A percentile compares a stretch with the other conserved stretches of the same genome.
These are phyloP conservation scores for Maudiozyma barnettii DNA, from an alignment of 805 yeast genomes.

Conservation along the genomic window DNA sequence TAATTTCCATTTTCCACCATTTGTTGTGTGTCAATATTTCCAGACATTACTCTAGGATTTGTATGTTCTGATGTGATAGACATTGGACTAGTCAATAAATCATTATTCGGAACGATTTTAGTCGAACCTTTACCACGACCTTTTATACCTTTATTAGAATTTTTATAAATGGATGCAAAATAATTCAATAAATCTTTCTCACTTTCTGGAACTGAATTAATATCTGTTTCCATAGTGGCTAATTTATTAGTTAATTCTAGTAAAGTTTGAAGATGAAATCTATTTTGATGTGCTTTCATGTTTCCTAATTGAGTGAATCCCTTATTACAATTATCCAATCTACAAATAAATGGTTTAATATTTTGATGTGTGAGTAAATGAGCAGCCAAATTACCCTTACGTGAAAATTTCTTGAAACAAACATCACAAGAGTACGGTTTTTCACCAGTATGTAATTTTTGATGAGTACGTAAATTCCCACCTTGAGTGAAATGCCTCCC, in stretches of 20 bases:
- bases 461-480: constrained; percentile 79
- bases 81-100: constrained; percentile 1
- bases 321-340: constrained; percentile 72
- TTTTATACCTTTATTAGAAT: constrained; percentile 82
- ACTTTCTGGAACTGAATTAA: constrained; percentile 40
- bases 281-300: constrained; percentile 86
- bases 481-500: constrained; percentile 82
- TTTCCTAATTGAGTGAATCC: constrained; percentile 88
- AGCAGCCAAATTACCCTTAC: constrained; percentile 88
- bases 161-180: constrained; percentile 74
- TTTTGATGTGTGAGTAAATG: constrained; percentile 77
- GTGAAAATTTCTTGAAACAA: constrained; percentile 70
- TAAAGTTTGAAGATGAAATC: constrained; percentile 70
- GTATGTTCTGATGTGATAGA: neutral
- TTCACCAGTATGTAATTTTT: constrained; percentile 83
- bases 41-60: neutral
- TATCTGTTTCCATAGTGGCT: constrained; percentile 50
- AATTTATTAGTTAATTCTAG: constrained; percentile 54
- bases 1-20: neutral
- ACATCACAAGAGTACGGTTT: constrained; percentile 75
- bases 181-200: constrained; percentile 67
- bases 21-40: neutral
- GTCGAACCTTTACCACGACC: constrained; percentile 64
- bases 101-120: constrained; percentile 9
- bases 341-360: constrained; percentile 69